phyloP scores from a whole-genome alignment of 83 land plant species.

The Thuja plicata region DNA sequence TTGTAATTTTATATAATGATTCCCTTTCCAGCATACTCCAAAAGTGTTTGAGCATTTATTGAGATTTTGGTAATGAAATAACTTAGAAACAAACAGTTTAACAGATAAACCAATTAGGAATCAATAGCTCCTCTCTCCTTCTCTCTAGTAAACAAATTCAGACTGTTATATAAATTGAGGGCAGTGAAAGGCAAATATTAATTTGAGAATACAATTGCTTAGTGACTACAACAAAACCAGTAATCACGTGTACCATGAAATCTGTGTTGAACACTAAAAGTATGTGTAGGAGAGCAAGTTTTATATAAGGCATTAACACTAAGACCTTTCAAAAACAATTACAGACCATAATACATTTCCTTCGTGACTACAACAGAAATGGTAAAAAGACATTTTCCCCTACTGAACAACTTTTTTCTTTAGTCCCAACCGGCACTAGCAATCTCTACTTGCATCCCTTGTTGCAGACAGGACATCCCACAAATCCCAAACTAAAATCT shows the following conservation, averaged over 20 bases:
- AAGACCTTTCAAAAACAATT: not conserved
- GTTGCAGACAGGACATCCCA: no score
- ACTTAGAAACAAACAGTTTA: not conserved
- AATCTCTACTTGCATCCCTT: no score
- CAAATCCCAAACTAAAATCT: no score
- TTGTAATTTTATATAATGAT: no score
- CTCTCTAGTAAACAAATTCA: not conserved
- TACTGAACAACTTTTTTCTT: no score
- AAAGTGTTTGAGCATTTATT: not conserved
- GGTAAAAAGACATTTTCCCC: not conserved
- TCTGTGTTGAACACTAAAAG: not conserved
- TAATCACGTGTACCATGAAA: not conserved
- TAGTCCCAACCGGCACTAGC: no score
- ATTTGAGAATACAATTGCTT: no score
- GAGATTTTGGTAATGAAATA: no score
- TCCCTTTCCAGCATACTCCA: not conserved
- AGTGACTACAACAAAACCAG: not conserved
- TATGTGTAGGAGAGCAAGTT: not conserved
- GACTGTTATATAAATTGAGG: not conserved
- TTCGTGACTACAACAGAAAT: not conserved
- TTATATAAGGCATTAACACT: not conserved
- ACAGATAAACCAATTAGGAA: not conserved
- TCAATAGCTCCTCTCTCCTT: not conserved
- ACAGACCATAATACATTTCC: no score
- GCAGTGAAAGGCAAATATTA: not conserved